Evolutionary conservation across 2,329 filamentous ascomycete species (phyloP).

Genomic region (Cladophialophora bantiana): DNA sequence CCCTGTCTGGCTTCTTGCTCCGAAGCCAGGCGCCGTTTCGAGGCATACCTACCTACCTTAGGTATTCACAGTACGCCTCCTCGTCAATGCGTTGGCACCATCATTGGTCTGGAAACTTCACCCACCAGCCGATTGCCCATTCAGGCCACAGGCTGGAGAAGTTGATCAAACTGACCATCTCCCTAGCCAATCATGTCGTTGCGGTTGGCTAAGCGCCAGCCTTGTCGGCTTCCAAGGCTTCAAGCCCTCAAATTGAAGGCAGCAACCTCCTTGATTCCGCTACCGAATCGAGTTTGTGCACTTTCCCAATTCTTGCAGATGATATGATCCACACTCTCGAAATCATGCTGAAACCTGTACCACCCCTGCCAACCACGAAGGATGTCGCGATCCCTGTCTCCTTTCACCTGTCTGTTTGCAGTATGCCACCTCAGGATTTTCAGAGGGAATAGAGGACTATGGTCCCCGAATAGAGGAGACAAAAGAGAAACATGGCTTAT

Average conservation of each 20-base stretch:
- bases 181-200: background rate
- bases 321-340: background rate
- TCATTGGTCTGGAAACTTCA: constrained; percentile 5
- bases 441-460: background rate
- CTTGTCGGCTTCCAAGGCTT: constrained; percentile 13
- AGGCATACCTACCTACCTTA: background rate
- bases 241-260: background rate
- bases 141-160: constrained; percentile 14
- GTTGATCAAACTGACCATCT: constrained; percentile 6
- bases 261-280: background rate
- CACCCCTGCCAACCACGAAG: constrained; percentile 1
- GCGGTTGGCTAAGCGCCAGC: constrained; percentile 2
- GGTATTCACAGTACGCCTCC: background rate
- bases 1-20: constrained; percentile 29
- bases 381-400: background rate
- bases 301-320: background rate
- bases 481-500: background rate
- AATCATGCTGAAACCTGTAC: background rate
- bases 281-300: constrained; percentile 5
- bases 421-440: background rate
- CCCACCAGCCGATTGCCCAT: constrained; percentile 12
- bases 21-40: constrained; percentile 22
- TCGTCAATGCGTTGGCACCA: background rate
- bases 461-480: background rate
- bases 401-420: background rate